phyloP scores from a whole-genome alignment of 148 eudicot species.

The Chenopodium formosanum region DNA sequence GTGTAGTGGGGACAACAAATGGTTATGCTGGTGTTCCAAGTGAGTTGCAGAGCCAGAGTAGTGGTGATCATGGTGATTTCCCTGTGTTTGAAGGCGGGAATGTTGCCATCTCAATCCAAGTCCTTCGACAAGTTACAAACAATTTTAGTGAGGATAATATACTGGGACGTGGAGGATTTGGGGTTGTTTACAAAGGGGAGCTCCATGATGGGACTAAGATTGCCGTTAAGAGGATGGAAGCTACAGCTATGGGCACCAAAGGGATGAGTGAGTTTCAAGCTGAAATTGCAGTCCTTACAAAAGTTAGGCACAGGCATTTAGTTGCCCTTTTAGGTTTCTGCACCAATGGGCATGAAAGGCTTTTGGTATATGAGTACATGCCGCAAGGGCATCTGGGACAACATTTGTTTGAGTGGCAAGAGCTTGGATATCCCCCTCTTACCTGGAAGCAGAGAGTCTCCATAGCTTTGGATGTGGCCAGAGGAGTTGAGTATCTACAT shows the following conservation, averaged over 20 bases:
- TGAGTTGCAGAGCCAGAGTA: constrained; percentile 31
- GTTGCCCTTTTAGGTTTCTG: constrained; percentile 13
- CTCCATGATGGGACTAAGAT: constrained; percentile 17
- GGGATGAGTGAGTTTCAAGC: constrained; percentile 17
- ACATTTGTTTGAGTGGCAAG: constrained; percentile 28
- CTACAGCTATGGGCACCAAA: constrained; percentile 15
- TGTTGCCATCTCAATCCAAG: constrained; percentile 27
- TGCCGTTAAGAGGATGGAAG: constrained; percentile 17
- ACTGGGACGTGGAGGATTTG: constrained; percentile 13
- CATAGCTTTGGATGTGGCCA: constrained; percentile 29
- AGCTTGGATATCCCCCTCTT: constrained; percentile 16
- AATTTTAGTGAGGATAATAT: constrained; percentile 7
- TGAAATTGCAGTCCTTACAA: constrained; percentile 10
- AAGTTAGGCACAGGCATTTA: constrained; percentile 12
- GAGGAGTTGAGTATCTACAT: constrained; percentile 33
- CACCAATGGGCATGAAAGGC: neutral
- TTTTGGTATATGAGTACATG: constrained; percentile 10
- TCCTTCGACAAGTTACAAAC: constrained; percentile 11
- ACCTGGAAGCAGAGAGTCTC: constrained; percentile 30
- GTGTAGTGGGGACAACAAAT: neutral
- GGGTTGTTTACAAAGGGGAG: constrained; percentile 15
- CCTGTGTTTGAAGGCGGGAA: constrained; percentile 26
- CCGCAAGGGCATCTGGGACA: constrained; percentile 11
- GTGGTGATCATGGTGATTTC: constrained; percentile 35
- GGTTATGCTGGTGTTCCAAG: constrained; percentile 19